Conservation (phyloP, 2,329 filamentous ascomycete species). For the Elsinoe australis region DNA sequence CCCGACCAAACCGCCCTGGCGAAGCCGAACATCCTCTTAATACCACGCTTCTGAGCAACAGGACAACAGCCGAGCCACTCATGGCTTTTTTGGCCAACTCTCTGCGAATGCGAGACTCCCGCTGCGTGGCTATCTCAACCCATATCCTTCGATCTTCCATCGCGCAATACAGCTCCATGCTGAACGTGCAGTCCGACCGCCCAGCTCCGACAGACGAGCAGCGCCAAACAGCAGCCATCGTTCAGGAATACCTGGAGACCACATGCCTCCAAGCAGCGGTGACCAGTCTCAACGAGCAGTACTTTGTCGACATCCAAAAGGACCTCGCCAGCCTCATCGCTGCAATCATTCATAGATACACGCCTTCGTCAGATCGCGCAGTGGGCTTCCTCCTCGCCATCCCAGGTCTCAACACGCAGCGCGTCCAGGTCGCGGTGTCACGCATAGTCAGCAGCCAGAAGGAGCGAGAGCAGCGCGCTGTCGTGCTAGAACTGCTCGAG, state of each 20-base stretch:
- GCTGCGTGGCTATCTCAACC: conserved; percentile 78
- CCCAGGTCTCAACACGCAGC: conserved; percentile 63
- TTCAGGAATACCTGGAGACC: conserved; percentile 82
- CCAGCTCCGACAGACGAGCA: conserved; percentile 37
- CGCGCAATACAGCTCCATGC: conserved; percentile 29
- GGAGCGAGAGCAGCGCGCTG: conserved; percentile 67
- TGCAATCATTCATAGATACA: conserved; percentile 71
- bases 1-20: background rate
- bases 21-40: conserved; percentile 51
- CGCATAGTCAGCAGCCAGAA: conserved; percentile 35
- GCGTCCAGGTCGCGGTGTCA: conserved; percentile 52
- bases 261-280: conserved; percentile 87
- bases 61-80: conserved; percentile 74
- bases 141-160: conserved; percentile 81
- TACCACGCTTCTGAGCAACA: conserved; percentile 72
- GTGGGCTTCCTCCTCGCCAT: conserved; percentile 68
- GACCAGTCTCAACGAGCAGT: conserved; percentile 83
- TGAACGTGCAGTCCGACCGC: conserved; percentile 31
- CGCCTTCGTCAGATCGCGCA: conserved; percentile 60
- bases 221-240: conserved; percentile 44
- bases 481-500: conserved; percentile 77
- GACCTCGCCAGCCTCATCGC: conserved; percentile 85
- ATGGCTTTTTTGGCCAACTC: conserved; percentile 87
- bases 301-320: conserved; percentile 93
- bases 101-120: conserved; percentile 79